These are phyloP conservation scores for Trypanosoma melophagium DNA, from an alignment of 208 protist genomes.

Conservation along the genomic window DNA sequence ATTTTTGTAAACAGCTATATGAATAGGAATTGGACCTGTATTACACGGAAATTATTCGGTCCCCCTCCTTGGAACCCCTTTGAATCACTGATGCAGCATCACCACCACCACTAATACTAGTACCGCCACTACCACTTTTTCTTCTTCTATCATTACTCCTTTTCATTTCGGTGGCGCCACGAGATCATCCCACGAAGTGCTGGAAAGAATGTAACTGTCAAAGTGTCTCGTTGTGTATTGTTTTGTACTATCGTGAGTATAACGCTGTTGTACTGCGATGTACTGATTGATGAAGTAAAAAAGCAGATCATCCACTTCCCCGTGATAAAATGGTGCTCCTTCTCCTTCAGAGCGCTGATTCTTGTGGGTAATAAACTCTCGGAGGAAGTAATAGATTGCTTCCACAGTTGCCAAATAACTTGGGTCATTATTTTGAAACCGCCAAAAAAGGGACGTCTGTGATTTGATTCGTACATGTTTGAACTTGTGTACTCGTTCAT, in stretches of 20 bases:
- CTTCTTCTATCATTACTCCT: conserved; percentile 1
- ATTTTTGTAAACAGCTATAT: no score
- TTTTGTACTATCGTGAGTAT: conserved; percentile 44
- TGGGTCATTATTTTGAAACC: conserved; percentile 92
- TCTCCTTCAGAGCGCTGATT: conserved; percentile 33
- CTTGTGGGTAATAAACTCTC: conserved; percentile 79
- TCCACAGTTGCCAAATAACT: conserved; percentile 93
- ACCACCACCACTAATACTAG: no score
- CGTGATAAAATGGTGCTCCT: conserved; percentile 56
- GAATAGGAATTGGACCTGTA: no score
- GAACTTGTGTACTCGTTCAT: conserved; percentile 72
- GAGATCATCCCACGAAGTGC: conserved; percentile 67
- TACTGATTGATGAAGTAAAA: conserved; percentile 95
- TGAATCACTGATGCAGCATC: no score
- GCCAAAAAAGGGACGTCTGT: conserved; percentile 92
- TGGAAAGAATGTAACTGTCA: conserved; percentile 78
- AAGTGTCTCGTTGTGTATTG: conserved; percentile 86
- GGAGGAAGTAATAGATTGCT: conserved; percentile 94
- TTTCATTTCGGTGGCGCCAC: conserved; percentile 28
- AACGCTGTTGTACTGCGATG: conserved; percentile 88
- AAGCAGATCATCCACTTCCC: conserved; percentile 94
- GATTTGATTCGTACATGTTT: conserved; percentile 81
- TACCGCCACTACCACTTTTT: background rate
- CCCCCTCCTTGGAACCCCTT: no score
- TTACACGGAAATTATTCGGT: no score